These are phyloP conservation scores for Angomonas deanei DNA, from an alignment of 208 protist genomes.

Conservation along the genomic window DNA sequence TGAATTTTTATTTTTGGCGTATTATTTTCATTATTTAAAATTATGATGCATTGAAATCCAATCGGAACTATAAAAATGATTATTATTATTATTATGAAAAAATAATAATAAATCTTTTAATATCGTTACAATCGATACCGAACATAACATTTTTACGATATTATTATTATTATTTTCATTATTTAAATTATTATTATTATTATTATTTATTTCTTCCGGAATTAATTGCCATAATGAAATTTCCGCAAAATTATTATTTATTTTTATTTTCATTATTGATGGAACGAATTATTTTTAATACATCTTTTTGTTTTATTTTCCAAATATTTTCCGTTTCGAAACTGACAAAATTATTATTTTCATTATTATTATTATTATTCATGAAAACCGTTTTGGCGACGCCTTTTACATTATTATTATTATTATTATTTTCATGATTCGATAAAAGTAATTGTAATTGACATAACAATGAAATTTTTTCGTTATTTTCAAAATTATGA, in stretches of 20 bases:
- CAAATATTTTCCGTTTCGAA: background rate
- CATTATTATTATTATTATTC: background rate
- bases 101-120: background rate
- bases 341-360: background rate
- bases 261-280: background rate
- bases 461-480: background rate
- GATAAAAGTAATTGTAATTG: background rate
- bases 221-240: background rate
- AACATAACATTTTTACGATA: background rate
- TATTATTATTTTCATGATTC: background rate
- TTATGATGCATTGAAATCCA: too few species aligned
- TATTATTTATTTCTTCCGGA: background rate
- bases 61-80: too few species aligned
- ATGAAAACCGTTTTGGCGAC: background rate
- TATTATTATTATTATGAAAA: background rate
- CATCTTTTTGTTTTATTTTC: background rate
- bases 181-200: background rate
- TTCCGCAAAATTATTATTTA: background rate
- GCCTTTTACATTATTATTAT: background rate
- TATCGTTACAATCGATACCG: background rate
- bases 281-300: background rate
- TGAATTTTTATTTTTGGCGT: too few species aligned
- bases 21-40: too few species aligned
- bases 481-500: background rate
- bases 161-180: conserved; percentile 1